phyloP scores from a whole-genome alignment of 2,329 filamentous ascomycete species.

The Colletotrichum sublineola region DNA sequence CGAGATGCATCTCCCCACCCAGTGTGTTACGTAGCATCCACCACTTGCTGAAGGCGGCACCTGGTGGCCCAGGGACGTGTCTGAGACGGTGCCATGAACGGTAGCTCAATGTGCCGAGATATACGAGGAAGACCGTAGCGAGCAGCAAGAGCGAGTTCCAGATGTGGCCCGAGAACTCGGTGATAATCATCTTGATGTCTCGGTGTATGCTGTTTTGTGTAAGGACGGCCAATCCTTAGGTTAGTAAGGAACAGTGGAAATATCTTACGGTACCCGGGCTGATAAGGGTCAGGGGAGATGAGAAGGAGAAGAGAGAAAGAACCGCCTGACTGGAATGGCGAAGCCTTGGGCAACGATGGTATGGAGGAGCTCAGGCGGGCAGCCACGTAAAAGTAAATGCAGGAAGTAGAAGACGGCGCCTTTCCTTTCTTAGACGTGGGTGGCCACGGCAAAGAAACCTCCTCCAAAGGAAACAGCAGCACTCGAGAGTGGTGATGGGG shows the following conservation, averaged over 20 bases:
- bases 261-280: background rate
- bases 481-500: background rate
- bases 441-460: background rate
- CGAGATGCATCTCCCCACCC: conserved; percentile 44
- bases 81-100: conserved; percentile 51
- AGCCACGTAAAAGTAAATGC: conserved; percentile 8
- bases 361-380: background rate
- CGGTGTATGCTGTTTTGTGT: conserved; percentile 3
- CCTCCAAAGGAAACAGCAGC: background rate
- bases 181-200: conserved; percentile 27
- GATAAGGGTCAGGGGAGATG: background rate
- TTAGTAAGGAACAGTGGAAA: background rate
- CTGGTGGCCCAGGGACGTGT: conserved; percentile 52
- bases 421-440: conserved; percentile 6
- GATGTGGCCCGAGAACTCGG: conserved; percentile 17
- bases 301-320: conserved; percentile 5
- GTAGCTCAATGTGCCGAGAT: conserved; percentile 38
- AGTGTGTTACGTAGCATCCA: conserved; percentile 50
- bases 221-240: background rate
- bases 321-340: background rate
- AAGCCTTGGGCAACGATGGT: background rate
- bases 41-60: conserved; percentile 50
- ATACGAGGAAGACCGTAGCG: conserved; percentile 28
- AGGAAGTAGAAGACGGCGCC: background rate
- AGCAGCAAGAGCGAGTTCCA: conserved; percentile 22